Evolutionary conservation across 495 filamentous ascomycete species (phyloP).

Genomic region (Haplographium delicatum): DNA sequence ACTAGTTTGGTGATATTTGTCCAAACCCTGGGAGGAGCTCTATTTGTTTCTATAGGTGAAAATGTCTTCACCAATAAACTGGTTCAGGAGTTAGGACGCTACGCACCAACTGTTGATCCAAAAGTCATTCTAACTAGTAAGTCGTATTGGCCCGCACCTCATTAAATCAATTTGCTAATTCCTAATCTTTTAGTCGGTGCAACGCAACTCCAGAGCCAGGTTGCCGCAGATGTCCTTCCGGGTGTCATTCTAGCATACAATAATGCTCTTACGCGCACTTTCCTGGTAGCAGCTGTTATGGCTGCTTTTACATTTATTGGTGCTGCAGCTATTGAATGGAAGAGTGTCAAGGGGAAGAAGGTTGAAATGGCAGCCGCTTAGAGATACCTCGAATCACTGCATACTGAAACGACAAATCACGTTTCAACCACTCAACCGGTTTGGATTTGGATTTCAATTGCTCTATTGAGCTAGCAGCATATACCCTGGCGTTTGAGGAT

Average conservation of each 20-base stretch:
- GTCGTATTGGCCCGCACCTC: not conserved
- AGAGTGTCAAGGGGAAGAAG: conserved; percentile 79
- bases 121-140: conserved; percentile 29
- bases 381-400: too few relatives aligned
- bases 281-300: conserved; percentile 64
- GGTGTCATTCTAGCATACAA: conserved; percentile 67
- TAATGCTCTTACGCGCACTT: conserved; percentile 58
- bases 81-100: conserved; percentile 28
- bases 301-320: conserved; percentile 56
- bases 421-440: too few relatives aligned
- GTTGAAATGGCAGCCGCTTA: conserved; percentile 56
- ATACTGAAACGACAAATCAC: too few relatives aligned
- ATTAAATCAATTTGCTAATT: not conserved
- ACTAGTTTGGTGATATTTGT: conserved; percentile 26
- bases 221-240: conserved; percentile 42
- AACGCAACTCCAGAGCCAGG: conserved; percentile 39
- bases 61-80: conserved; percentile 43
- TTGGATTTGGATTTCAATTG: too few relatives aligned
- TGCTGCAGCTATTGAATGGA: conserved; percentile 64
- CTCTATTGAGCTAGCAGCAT: too few relatives aligned
- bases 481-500: too few relatives aligned
- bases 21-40: conserved; percentile 40
- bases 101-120: conserved; percentile 40
- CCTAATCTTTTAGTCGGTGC: conserved; percentile 44
- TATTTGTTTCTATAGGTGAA: conserved; percentile 42